A percentile compares a stretch with the other conserved stretches of the same genome.
Conservation (phyloP, 345 rosid genomes). For the Murraya paniculata region DNA sequence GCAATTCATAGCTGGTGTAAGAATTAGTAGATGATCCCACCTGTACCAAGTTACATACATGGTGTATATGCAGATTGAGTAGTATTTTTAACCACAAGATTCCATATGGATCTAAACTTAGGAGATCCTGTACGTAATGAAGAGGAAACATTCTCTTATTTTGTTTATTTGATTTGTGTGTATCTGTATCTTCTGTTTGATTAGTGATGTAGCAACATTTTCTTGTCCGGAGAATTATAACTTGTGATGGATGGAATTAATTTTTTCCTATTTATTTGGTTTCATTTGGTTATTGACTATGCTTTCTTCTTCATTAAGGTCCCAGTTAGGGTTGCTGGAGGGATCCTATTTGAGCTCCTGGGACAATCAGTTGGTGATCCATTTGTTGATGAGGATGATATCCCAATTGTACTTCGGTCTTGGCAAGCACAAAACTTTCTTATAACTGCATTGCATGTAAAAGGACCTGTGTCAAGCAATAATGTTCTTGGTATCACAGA, state of each 20-base stretch:
- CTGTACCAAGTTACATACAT: no score
- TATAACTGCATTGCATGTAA: slow-evolving; percentile 75
- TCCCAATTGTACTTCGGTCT: slow-evolving; percentile 83
- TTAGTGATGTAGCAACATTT: neutral
- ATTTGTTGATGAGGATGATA: slow-evolving; percentile 80
- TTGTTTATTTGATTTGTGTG: neutral
- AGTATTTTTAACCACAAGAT: neutral
- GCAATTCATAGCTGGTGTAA: neutral
- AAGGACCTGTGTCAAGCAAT: slow-evolving; percentile 52
- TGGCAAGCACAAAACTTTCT: slow-evolving; percentile 97
- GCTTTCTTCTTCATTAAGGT: slow-evolving; percentile 41
- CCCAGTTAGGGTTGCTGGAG: slow-evolving; percentile 98
- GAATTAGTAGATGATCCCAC: neutral
- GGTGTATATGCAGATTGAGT: neutral
- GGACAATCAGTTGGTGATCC: slow-evolving; percentile 99
- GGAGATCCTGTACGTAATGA: neutral
- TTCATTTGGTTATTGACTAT: slow-evolving; percentile 6
- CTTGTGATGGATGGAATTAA: neutral
- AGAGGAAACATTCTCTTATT: neutral
- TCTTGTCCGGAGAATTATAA: neutral
- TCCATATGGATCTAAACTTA: neutral
- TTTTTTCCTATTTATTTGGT: neutral
- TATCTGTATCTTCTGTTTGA: neutral
- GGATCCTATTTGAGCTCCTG: slow-evolving; percentile 89
- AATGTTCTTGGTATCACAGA: slow-evolving; percentile 83